These are phyloP conservation scores for Mycena belliarum DNA, from an alignment of 768 basidiomycete species.

Conservation along the genomic window DNA sequence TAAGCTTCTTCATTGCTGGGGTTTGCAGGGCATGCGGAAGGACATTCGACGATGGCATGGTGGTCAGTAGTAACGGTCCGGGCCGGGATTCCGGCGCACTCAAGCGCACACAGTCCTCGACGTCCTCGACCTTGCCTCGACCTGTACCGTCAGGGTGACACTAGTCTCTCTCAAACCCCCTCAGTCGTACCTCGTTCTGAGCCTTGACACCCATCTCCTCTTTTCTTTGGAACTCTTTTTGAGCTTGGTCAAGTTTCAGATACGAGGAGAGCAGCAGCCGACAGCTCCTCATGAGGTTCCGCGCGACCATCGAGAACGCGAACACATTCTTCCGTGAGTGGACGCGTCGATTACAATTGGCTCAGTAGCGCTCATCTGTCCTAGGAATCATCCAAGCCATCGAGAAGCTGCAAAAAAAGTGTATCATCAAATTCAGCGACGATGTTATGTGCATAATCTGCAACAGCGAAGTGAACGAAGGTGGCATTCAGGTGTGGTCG, in stretches of 20 bases:
- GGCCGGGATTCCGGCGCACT: neutral
- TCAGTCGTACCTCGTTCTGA: no score
- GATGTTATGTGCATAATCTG: conserved; percentile 81
- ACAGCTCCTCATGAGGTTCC: conserved; percentile 54
- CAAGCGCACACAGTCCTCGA: no score
- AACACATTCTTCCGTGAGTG: conserved; percentile 53
- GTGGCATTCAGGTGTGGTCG: conserved; percentile 86
- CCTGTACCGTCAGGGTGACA: no score
- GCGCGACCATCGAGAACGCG: conserved; percentile 60
- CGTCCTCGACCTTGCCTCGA: no score
- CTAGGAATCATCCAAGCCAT: conserved; percentile 79
- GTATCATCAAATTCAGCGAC: conserved; percentile 78
- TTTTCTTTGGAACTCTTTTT: neutral
- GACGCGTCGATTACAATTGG: neutral
- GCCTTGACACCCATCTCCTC: neutral
- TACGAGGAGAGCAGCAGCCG: no score
- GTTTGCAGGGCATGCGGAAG: conserved; percentile 65
- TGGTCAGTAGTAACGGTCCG: neutral
- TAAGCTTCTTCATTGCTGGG: conserved; percentile 64
- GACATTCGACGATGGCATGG: conserved; percentile 27
- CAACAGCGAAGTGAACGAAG: conserved; percentile 75
- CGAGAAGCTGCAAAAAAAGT: conserved; percentile 83
- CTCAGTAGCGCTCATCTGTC: conserved; percentile 1
- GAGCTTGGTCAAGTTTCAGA: no score
- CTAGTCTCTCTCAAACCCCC: no score